Evolutionary conservation across 2,329 filamentous ascomycete species (phyloP).

Genomic region (Botrytis fragariae): DNA sequence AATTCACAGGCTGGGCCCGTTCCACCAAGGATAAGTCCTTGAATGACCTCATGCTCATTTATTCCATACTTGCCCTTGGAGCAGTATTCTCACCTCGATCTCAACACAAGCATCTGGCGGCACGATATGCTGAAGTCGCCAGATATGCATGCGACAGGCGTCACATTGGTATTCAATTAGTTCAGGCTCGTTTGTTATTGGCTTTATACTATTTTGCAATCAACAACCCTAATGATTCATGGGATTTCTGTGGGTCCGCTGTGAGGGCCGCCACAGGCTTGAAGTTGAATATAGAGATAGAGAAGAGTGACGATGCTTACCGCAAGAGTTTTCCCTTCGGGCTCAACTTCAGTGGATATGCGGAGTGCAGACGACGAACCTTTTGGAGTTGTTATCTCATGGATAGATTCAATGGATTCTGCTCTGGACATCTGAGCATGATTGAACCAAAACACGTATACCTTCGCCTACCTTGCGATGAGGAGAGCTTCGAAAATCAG

Average conservation of each 20-base stretch:
- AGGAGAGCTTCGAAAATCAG: slow-evolving; percentile 60
- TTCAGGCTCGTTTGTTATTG: slow-evolving; percentile 65
- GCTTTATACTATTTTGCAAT: slow-evolving; percentile 64
- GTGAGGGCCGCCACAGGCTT: slow-evolving; percentile 58
- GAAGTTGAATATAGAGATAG: slow-evolving; percentile 62
- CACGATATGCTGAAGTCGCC: slow-evolving; percentile 53
- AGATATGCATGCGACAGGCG: slow-evolving; percentile 55
- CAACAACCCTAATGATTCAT: slow-evolving; percentile 57
- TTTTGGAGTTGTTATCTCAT: slow-evolving; percentile 71
- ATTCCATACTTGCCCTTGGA: slow-evolving; percentile 57
- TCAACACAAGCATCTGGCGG: slow-evolving; percentile 46
- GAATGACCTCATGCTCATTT: slow-evolving; percentile 59
- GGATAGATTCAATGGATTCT: slow-evolving; percentile 64
- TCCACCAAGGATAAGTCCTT: slow-evolving; percentile 46
- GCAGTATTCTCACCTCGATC: slow-evolving; percentile 51
- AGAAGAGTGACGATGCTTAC: slow-evolving; percentile 44
- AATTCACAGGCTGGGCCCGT: slow-evolving; percentile 55
- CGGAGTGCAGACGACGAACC: slow-evolving; percentile 66
- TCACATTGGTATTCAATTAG: slow-evolving; percentile 58
- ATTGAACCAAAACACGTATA: slow-evolving; percentile 65
- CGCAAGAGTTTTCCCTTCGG: slow-evolving; percentile 52
- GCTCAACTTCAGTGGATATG: slow-evolving; percentile 55
- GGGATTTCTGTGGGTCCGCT: slow-evolving; percentile 62
- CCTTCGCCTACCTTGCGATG: slow-evolving; percentile 61
- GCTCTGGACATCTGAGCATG: slow-evolving; percentile 51